phyloP scores from a whole-genome alignment of 1,139 yeast species.

The Saccharomycopsis hybrid region DNA sequence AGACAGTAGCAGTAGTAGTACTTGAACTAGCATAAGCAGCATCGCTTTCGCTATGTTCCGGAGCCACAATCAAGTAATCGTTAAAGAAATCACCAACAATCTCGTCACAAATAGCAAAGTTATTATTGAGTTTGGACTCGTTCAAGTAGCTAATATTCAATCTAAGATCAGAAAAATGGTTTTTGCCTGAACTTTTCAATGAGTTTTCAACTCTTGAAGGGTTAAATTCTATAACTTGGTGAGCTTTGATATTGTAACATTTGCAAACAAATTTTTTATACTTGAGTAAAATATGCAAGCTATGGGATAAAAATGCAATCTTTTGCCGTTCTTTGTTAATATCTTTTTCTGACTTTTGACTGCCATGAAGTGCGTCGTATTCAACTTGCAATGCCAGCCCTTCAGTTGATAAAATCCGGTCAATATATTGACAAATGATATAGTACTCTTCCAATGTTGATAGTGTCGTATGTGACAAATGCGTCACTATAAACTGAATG shows the following conservation, averaged over 20 bases:
- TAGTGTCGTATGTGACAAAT: slow-evolving; percentile 37
- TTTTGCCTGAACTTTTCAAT: neutral
- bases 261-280: slow-evolving; percentile 9
- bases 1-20: too few species aligned
- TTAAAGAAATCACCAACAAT: too few species aligned
- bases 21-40: too few species aligned
- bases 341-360: neutral
- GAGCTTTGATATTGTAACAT: slow-evolving; percentile 4
- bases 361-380: neutral
- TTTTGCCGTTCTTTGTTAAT: neutral
- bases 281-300: slow-evolving; percentile 6
- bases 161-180: neutral
- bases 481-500: slow-evolving; percentile 34
- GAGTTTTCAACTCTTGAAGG: slow-evolving; percentile 12
- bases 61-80: too few species aligned
- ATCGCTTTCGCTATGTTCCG: too few species aligned
- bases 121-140: too few species aligned
- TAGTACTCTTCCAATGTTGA: slow-evolving; percentile 37
- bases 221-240: slow-evolving; percentile 9
- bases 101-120: too few species aligned
- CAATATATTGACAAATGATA: slow-evolving; percentile 24
- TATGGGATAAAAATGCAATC: slow-evolving; percentile 6
- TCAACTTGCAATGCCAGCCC: slow-evolving; percentile 12
- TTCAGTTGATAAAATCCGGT: slow-evolving; percentile 5
- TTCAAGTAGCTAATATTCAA: neutral